These are phyloP conservation scores for Microdochium trichocladiopsis DNA, from an alignment of 2,329 filamentous ascomycete genomes.

Conservation along the genomic window DNA sequence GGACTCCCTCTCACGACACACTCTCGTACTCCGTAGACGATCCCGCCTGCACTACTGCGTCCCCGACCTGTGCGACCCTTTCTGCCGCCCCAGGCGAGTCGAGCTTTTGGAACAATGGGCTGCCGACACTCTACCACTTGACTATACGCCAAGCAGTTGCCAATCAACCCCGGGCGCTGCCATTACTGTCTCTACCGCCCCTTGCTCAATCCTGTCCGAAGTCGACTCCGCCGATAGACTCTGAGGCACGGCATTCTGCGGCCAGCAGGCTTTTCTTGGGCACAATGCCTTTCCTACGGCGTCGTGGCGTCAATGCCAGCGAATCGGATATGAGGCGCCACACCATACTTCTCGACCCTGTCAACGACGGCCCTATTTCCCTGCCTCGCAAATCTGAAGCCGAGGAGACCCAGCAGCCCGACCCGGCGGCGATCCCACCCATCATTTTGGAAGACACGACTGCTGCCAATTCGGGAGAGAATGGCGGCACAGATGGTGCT, in stretches of 20 bases:
- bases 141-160: neutral
- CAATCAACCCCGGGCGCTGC: neutral
- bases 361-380: slow-evolving; percentile 7
- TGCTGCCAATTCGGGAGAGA: neutral
- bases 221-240: slow-evolving; percentile 1
- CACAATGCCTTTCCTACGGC: slow-evolving; percentile 54
- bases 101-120: neutral
- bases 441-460: slow-evolving; percentile 4
- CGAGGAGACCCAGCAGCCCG: slow-evolving; percentile 11
- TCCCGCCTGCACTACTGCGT: neutral
- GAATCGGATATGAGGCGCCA: slow-evolving; percentile 52
- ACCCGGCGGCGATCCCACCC: slow-evolving; percentile 1
- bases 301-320: slow-evolving; percentile 52
- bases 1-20: neutral
- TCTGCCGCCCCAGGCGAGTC: neutral
- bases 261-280: slow-evolving; percentile 2
- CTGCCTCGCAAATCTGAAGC: slow-evolving; percentile 9
- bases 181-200: neutral
- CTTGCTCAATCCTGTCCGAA: neutral
- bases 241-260: neutral
- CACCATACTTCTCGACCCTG: slow-evolving; percentile 26
- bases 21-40: neutral
- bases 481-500: slow-evolving; percentile 7
- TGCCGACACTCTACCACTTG: neutral
- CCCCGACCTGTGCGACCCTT: neutral